Evolutionary conservation across 1,284 basidiomycete genomes (phyloP).

Genomic region (Abortiporus biennis): DNA sequence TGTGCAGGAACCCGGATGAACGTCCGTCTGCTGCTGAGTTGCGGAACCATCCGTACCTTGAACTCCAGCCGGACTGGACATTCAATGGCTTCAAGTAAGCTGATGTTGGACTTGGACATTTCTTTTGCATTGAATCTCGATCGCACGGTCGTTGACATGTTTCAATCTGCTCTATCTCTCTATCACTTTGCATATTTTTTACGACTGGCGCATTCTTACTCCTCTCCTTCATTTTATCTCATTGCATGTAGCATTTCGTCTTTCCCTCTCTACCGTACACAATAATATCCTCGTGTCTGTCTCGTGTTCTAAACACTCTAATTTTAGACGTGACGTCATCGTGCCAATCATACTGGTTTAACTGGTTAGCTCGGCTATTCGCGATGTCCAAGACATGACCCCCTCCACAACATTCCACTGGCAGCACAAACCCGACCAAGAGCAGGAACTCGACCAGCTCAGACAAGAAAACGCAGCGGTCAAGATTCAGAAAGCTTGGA

Average conservation of each 20-base stretch:
- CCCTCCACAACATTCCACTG: no score
- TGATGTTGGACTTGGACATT: constrained; percentile 8
- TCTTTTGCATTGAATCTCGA: constrained; percentile 19
- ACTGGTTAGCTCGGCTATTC: no score
- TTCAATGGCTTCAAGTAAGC: constrained; percentile 55
- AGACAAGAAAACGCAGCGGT: constrained; percentile 19
- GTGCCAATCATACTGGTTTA: no score
- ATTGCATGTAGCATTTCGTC: constrained; percentile 6
- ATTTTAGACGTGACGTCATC: no score
- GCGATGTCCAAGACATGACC: no score
- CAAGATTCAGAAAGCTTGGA: constrained; percentile 28
- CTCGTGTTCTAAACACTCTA: not conserved
- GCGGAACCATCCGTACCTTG: constrained; percentile 80
- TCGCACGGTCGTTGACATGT: constrained; percentile 2
- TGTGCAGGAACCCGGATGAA: constrained; percentile 72
- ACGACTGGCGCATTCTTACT: no score
- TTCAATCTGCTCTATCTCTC: no score
- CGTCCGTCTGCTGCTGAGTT: constrained; percentile 84
- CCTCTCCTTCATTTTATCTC: constrained; percentile 1
- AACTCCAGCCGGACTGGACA: constrained; percentile 69
- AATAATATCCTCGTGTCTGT: not conserved
- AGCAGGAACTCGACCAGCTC: constrained; percentile 12
- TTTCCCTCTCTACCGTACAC: not conserved
- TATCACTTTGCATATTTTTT: no score
- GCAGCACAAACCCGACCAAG: no score